phyloP scores from a whole-genome alignment of 768 basidiomycete species.

The Collybiopsis luxurians region DNA sequence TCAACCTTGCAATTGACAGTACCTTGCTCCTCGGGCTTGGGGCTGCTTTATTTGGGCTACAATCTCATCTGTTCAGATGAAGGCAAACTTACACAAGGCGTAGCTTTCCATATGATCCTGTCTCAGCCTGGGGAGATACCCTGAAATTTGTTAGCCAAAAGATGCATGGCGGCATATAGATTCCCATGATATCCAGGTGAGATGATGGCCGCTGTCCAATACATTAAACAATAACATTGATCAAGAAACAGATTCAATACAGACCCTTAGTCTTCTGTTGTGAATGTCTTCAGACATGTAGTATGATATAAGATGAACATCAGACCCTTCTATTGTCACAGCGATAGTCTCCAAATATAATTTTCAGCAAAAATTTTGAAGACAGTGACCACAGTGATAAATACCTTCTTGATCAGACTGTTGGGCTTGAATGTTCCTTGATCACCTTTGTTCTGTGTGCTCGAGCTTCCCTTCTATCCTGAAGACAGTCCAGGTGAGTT shows the following conservation, averaged over 20 bases:
- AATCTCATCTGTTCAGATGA: not conserved
- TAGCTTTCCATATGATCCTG: slow-evolving; percentile 65
- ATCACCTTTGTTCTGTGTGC: slow-evolving; percentile 33
- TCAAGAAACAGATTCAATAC: slow-evolving; percentile 6
- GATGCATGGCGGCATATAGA: slow-evolving; percentile 74
- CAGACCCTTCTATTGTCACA: slow-evolving; percentile 72
- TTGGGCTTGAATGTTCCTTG: slow-evolving; percentile 64
- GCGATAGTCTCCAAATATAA: slow-evolving; percentile 67
- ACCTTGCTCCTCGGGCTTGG: slow-evolving; percentile 45
- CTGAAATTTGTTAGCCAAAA: slow-evolving; percentile 84
- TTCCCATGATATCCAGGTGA: slow-evolving; percentile 66
- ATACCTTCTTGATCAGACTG: slow-evolving; percentile 82
- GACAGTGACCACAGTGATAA: not conserved
- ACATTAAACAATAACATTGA: slow-evolving; percentile 5
- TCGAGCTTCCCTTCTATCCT: slow-evolving; percentile 28
- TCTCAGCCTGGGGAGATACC: slow-evolving; percentile 76
- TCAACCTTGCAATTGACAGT: slow-evolving; percentile 47
- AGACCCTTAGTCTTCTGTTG: slow-evolving; percentile 58
- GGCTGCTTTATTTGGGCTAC: slow-evolving; percentile 18
- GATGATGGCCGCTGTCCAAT: slow-evolving; percentile 56
- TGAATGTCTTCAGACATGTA: slow-evolving; percentile 79
- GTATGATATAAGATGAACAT: slow-evolving; percentile 83
- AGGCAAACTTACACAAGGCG: slow-evolving; percentile 55
- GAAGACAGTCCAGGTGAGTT: slow-evolving; percentile 39
- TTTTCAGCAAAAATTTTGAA: not conserved